Evolutionary conservation across 2,329 filamentous ascomycete genomes (phyloP).

Genomic region (Arthroderma uncinatum): DNA sequence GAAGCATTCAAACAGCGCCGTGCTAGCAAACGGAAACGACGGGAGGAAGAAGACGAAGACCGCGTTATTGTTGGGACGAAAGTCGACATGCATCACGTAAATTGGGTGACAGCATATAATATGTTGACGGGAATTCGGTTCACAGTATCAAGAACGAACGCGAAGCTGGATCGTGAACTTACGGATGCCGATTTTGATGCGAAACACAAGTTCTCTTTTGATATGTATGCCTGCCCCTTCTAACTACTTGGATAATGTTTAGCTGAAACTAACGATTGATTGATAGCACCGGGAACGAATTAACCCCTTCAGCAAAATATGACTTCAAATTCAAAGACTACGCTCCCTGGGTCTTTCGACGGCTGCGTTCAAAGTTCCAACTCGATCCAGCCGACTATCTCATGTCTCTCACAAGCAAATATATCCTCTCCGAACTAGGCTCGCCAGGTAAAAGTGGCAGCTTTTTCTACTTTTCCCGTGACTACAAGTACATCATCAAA

Average conservation of each 20-base stretch:
- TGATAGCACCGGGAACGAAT: constrained; percentile 76
- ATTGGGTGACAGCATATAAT: constrained; percentile 97
- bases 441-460: constrained; percentile 97
- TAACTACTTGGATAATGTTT: not conserved
- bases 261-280: constrained; percentile 24
- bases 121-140: constrained; percentile 99
- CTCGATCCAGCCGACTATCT: constrained; percentile 95
- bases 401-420: constrained; percentile 96
- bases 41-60: constrained; percentile 85
- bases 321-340: constrained; percentile 99
- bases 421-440: constrained; percentile 92
- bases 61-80: constrained; percentile 88
- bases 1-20: constrained; percentile 87
- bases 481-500: constrained; percentile 99
- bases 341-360: constrained; percentile 97
- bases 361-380: constrained; percentile 74
- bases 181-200: constrained; percentile 86
- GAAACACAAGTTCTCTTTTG: constrained; percentile 96
- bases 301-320: constrained; percentile 96
- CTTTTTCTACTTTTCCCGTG: constrained; percentile 98
- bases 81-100: constrained; percentile 92
- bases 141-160: constrained; percentile 89
- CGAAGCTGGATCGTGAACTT: constrained; percentile 83
- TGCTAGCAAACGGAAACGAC: constrained; percentile 71
- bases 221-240: constrained; percentile 56